Base-by-base conservation (phyloP, 2,329 filamentous ascomycete species). In the Ceratocystis alfenasii region DNA sequence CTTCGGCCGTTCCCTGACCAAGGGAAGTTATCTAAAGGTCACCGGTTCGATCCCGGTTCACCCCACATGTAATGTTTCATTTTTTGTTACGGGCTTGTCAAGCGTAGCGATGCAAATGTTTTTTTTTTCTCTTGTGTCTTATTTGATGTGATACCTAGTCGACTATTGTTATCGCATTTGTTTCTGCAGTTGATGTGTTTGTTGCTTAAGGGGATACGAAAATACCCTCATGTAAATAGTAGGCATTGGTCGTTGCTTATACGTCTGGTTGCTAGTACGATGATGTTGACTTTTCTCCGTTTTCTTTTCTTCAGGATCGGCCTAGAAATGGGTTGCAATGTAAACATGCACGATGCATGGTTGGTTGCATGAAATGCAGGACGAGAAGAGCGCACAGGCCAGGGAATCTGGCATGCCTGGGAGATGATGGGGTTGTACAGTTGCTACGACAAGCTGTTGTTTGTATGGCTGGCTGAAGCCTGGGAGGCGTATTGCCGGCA, bases 11-110 rank as follows among this genome's bases (percentile, higher is more conserved):
- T 36, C 33, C 33, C 66, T 67, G 20, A 20, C 5, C 1, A 33
- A 22, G 61, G 62, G 20, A 36, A 67, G 66, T 62, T 65, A 67
- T 67, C 66, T 67, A 67, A 67, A 67, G 66, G 66, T 67, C 66
- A 67, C 66, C 7, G 66, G 66, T 67, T 67, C 66, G 41, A 67
- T 67, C 66, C 66, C 66, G 66, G 66, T 67, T 67, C 66, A 67
- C 66, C 66, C 66, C 66, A 67, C 4, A 36, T 0, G 5, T 2
- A 22, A 8, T 45, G 22, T 45, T 28, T 65, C 36, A 25, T 17
- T n/a, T 36, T 28, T n/a, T 15, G 3, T 12, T 8, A 1, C 15
- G 7, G 7, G 8, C 15, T 5, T 22, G 46, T 20, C 5, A 3
- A 22, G 46, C 6, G 17, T 4, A 15, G 46, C 2, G 17, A 5